Conservation (phyloP, 1,284 basidiomycete genomes). For the Tilletia horrida region DNA sequence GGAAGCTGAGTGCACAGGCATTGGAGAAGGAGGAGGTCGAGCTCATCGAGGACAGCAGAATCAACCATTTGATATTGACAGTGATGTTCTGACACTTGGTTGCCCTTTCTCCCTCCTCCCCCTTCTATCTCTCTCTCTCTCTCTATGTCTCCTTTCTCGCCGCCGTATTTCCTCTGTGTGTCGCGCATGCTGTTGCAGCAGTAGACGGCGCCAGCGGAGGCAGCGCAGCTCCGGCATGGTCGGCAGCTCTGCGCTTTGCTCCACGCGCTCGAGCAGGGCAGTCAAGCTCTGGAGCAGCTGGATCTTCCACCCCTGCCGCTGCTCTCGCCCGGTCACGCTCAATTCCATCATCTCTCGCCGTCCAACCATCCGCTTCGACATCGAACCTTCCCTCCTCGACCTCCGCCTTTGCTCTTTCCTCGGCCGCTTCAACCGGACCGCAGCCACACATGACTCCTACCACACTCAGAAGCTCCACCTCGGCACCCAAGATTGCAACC, state of each 20-base stretch:
- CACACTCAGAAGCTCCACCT: too few relatives aligned
- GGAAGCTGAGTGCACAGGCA: background rate
- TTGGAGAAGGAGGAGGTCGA: background rate
- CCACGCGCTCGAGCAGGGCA: background rate
- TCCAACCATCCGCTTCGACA: background rate
- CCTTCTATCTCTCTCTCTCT: too few relatives aligned
- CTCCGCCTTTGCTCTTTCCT: background rate
- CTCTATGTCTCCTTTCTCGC: too few relatives aligned
- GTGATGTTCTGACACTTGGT: background rate
- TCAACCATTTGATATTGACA: background rate
- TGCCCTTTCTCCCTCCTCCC: background rate
- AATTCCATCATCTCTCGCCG: conserved; percentile 1
- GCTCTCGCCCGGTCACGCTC: background rate
- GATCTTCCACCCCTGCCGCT: background rate
- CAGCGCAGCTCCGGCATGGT: conserved; percentile 9
- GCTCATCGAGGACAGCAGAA: background rate
- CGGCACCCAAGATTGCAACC: background rate
- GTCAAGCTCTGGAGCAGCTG: background rate
- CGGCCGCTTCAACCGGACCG: background rate
- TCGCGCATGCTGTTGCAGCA: too few relatives aligned
- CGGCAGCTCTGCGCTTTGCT: conserved; percentile 3
- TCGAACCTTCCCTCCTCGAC: background rate
- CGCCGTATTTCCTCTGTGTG: background rate
- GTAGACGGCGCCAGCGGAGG: background rate
- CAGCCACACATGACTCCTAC: too few relatives aligned